Evolutionary conservation across 345 rosid species (phyloP), one percentile per base, ranked within the genome.

Genomic region (Gossypioides kirkii): DNA sequence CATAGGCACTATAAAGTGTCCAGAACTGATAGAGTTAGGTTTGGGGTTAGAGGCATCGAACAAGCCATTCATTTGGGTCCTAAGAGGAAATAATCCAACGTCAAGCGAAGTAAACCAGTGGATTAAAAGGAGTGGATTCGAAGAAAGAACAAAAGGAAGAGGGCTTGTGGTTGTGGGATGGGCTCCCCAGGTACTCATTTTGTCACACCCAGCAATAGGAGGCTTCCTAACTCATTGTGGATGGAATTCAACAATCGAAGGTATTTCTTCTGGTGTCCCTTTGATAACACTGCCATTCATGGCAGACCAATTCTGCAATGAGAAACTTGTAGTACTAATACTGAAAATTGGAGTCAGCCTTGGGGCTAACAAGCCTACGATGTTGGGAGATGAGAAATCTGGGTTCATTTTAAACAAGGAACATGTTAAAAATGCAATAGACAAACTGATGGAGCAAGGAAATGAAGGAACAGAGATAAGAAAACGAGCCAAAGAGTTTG

Each of bases 11-110:
- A 1, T 62, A 11, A 41, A 10, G 68, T 4, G 16, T 18, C 49
- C 49, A 63, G 49, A 63, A n/a, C 20, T 63, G 68, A 63, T 41
- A 38, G 68, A 63, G 26, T 41, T 63, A 25, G 68, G 68, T 38
- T 41, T 63, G 16, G 68, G 68, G 3, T 63, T 63, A n/a, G 68
- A 63, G 46, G 49, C 49, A 9, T 41, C 49, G 8, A 63, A 18
- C 16, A 63, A n/a, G 49, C 49, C 68, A n/a, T 41, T 63, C 49
- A 41, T 63, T 20, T 63, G 68, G 68, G 68, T 41, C 14, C 6
- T 63, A 10, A 38, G 68, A 63, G 49, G 8, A 41, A 41, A 63
- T 4, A 5, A 38, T 6, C 18, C 8, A 11, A 11, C 46, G 20
- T 11, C 28, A 18, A 41, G 20, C 12, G 26, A 63, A 17, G 46